Evolutionary conservation across 768 basidiomycete species (phyloP).

Genomic region (Cystofilobasidium bisporidii): DNA sequence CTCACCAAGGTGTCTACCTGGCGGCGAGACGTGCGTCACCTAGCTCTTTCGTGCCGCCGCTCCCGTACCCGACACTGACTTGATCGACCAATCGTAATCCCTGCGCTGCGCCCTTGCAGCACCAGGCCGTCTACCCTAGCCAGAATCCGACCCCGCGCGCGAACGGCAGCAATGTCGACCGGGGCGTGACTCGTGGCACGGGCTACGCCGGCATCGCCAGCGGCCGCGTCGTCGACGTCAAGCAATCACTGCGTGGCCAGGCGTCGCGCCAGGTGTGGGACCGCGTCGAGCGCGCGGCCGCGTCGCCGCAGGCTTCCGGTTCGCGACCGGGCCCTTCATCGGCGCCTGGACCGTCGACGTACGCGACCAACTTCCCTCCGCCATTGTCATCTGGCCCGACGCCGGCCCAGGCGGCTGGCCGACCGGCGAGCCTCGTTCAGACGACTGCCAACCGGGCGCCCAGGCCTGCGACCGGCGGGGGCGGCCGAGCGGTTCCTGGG

Average conservation of each 20-base stretch:
- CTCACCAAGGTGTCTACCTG: neutral
- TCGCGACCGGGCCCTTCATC: conserved; percentile 18
- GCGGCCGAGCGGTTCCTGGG: conserved; percentile 21
- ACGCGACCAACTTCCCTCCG: conserved; percentile 39
- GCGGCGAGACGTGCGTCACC: conserved; percentile 12
- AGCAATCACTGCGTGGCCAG: conserved; percentile 52
- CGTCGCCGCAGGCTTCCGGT: conserved; percentile 10
- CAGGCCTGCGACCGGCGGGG: conserved; percentile 46
- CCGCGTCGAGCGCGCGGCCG: conserved; percentile 73
- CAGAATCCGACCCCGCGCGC: neutral
- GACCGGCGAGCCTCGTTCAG: conserved; percentile 35
- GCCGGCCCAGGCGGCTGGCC: conserved; percentile 34
- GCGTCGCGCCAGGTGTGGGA: conserved; percentile 67
- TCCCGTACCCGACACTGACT: neutral
- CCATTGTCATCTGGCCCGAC: conserved; percentile 31
- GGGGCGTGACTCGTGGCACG: neutral
- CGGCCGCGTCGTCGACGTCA: conserved; percentile 74
- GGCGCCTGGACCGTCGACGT: conserved; percentile 30
- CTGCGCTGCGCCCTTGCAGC: too few species aligned
- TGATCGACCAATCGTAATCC: too few species aligned
- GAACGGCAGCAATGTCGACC: neutral
- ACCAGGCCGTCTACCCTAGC: neutral
- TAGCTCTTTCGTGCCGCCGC: neutral
- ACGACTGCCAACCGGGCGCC: conserved; percentile 34
- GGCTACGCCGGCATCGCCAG: conserved; percentile 68